These are phyloP conservation scores for Pugionium dolabratum DNA, from an alignment of 345 rosid species.

Conservation along the genomic window DNA sequence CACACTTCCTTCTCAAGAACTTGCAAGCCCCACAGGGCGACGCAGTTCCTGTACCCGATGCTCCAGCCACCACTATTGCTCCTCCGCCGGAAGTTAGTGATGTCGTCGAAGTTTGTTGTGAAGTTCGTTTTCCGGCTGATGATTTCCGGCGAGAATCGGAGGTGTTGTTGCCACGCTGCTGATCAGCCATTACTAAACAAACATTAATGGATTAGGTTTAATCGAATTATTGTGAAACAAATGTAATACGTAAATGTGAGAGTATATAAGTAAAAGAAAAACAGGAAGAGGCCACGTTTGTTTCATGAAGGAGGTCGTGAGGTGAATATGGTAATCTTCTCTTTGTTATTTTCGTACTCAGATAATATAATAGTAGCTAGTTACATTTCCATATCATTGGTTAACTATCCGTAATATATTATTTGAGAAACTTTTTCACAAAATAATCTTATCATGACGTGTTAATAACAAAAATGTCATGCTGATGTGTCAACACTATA, in stretches of 20 bases:
- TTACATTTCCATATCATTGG: background rate
- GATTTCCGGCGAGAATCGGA: conserved; percentile 54
- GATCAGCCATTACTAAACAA: conserved; percentile 52
- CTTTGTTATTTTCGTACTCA: conserved; percentile 24
- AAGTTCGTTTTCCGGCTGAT: conserved; percentile 32
- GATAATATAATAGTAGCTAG: conserved; percentile 2
- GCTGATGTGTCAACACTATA: no score
- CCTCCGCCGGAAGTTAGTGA: conserved; percentile 32
- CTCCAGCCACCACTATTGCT: conserved; percentile 22
- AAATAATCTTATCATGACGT: no score
- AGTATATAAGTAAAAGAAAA: conserved; percentile 47
- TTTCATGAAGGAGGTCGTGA: conserved; percentile 75
- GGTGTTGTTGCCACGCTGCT: conserved; percentile 42
- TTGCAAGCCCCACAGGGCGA: conserved; percentile 97
- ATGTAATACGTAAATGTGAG: conserved; percentile 37
- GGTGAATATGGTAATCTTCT: conserved; percentile 58
- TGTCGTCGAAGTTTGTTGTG: conserved; percentile 26
- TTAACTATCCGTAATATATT: no score
- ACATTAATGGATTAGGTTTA: background rate
- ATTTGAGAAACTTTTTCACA: no score
- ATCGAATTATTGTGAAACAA: conserved; percentile 27
- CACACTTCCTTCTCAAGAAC: conserved; percentile 92
- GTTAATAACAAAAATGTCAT: no score
- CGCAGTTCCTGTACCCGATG: conserved; percentile 37
- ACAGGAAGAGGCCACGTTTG: conserved; percentile 59